phyloP scores from a whole-genome alignment of 345 rosid species.

The Gynandropsis gynandra region DNA sequence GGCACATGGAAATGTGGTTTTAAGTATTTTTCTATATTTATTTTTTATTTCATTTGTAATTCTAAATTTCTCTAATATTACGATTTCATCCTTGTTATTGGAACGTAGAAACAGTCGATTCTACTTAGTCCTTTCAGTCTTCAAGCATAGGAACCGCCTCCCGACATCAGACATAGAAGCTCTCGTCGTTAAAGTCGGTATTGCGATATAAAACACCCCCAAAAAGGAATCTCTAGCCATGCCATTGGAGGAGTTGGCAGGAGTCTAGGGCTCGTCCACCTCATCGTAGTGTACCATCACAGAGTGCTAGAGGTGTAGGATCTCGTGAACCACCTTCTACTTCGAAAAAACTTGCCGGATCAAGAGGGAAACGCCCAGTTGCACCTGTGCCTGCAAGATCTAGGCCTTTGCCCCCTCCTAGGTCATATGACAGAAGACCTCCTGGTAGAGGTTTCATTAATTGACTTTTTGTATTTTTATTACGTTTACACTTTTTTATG shows the following conservation, averaged over 20 bases:
- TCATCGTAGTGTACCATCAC: slow-evolving; percentile 39
- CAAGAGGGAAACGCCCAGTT: slow-evolving; percentile 69
- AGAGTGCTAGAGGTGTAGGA: slow-evolving; percentile 41
- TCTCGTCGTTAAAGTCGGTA: too few species aligned
- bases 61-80: too few species aligned
- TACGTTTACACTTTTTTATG: slow-evolving; percentile 6
- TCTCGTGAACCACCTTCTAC: slow-evolving; percentile 48
- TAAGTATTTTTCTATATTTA: too few species aligned
- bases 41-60: too few species aligned
- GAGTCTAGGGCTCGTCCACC: slow-evolving; percentile 62
- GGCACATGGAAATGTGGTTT: too few species aligned
- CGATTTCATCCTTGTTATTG: too few species aligned
- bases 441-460: slow-evolving; percentile 45
- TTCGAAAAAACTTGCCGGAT: slow-evolving; percentile 45
- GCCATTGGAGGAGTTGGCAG: slow-evolving; percentile 52
- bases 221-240: slow-evolving; percentile 53
- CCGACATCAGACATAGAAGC: too few species aligned
- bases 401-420: slow-evolving; percentile 60
- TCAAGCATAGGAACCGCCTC: too few species aligned
- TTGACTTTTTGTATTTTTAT: background rate
- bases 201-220: too few species aligned
- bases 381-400: slow-evolving; percentile 61
- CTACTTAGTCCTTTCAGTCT: too few species aligned
- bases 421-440: slow-evolving; percentile 81
- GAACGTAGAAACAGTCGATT: too few species aligned